These are phyloP conservation scores for Trichoderma brevicompactum DNA, from an alignment of 2,329 filamentous ascomycete species.

Conservation along the genomic window DNA sequence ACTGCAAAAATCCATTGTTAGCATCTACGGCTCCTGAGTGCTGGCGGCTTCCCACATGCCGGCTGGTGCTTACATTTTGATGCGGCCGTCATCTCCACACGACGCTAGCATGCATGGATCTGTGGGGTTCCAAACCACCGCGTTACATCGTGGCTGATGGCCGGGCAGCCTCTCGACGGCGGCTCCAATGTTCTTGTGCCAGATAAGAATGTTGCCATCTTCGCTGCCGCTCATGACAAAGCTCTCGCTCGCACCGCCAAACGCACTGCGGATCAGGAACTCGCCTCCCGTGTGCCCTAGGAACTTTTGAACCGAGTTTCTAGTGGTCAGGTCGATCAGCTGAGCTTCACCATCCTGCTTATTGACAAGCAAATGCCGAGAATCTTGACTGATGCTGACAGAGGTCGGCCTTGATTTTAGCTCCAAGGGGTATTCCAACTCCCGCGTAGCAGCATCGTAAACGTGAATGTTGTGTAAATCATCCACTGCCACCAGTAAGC, in stretches of 20 bases:
- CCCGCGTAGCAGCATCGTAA: constrained; percentile 76
- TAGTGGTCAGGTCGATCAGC: constrained; percentile 75
- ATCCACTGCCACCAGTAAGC: constrained; percentile 78
- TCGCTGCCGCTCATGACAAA: constrained; percentile 93
- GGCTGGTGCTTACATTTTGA: constrained; percentile 75
- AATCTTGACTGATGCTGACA: constrained; percentile 80
- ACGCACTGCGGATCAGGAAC: constrained; percentile 79
- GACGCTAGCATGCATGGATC: constrained; percentile 87
- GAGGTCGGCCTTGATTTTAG: constrained; percentile 72
- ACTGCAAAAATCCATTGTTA: constrained; percentile 26
- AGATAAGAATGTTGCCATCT: constrained; percentile 78
- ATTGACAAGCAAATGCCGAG: constrained; percentile 80
- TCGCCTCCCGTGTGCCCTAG: constrained; percentile 74
- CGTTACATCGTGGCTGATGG: constrained; percentile 79
- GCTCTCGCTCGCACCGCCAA: constrained; percentile 89
- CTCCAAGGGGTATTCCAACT: constrained; percentile 75
- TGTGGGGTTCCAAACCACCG: constrained; percentile 84
- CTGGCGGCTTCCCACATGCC: neutral
- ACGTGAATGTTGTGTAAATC: constrained; percentile 73
- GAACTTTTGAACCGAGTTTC: constrained; percentile 74
- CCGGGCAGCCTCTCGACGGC: constrained; percentile 77
- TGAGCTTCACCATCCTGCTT: constrained; percentile 76
- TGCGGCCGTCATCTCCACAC: constrained; percentile 82
- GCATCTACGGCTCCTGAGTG: neutral
- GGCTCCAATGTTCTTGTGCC: constrained; percentile 82